These are phyloP conservation scores for Clathrospora elynae DNA, from an alignment of 2,329 filamentous ascomycete genomes.

Conservation along the genomic window DNA sequence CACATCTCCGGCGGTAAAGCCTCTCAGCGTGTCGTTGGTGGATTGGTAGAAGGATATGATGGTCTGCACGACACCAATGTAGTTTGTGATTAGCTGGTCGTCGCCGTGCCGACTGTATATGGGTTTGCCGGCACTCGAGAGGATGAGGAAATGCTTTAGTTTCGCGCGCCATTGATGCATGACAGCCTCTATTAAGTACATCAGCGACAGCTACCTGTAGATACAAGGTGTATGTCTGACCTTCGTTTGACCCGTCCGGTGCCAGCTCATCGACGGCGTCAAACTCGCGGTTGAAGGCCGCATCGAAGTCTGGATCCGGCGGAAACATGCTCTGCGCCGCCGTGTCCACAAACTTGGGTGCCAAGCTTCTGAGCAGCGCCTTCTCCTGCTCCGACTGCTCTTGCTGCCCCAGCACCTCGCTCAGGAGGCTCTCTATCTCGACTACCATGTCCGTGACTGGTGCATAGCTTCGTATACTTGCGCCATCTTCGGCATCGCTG, in stretches of 20 bases:
- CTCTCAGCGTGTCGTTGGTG: conserved; percentile 74
- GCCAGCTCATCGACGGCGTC: conserved; percentile 69
- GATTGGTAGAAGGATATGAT: conserved; percentile 96
- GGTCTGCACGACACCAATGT: conserved; percentile 93
- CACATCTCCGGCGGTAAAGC: conserved; percentile 84
- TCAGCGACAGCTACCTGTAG: conserved; percentile 33
- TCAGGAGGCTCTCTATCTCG: conserved; percentile 82
- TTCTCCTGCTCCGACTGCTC: conserved; percentile 67
- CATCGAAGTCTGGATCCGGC: conserved; percentile 57
- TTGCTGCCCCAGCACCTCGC: conserved; percentile 67
- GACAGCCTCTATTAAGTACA: conserved; percentile 50
- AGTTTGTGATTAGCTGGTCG: conserved; percentile 84
- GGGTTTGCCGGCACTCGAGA: conserved; percentile 94
- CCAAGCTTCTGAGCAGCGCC: conserved; percentile 70
- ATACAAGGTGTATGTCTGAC: conserved; percentile 53
- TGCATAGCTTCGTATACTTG: conserved; percentile 69
- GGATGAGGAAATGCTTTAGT: conserved; percentile 94
- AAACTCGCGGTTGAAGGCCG: conserved; percentile 77
- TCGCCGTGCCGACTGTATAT: conserved; percentile 97
- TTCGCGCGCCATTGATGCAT: conserved; percentile 85
- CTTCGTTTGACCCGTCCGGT: conserved; percentile 61
- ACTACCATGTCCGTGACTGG: conserved; percentile 66
- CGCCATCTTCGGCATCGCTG: conserved; percentile 66
- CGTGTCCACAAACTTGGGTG: conserved; percentile 59
- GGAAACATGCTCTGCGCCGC: conserved; percentile 61